Evolutionary conservation across 164 flowering plant genomes (phyloP), one percentile per base, ranked within the genome.

Genomic region (Dillenia suffruticosa): DNA sequence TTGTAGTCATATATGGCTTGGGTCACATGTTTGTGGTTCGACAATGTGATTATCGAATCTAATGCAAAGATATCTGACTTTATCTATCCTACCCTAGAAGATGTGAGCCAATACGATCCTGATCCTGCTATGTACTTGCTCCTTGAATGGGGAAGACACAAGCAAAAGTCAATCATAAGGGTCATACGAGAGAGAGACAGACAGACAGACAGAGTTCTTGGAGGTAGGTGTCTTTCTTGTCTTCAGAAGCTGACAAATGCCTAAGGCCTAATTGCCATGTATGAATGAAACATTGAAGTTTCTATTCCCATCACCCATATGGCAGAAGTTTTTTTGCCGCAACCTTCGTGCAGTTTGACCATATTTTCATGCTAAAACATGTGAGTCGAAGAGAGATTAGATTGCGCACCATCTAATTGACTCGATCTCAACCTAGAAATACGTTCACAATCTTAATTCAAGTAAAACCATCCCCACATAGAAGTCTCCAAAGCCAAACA

Each of bases 181-280:
- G 7, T 32, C 40, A 32, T 32, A 5, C 0, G 40, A 32, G 40
- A 32, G 40, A 32, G 40, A 32, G 7, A 32, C 7, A 32, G 40
- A 32, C 7, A 32, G 40, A 32, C 7, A 32, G 5, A 5, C 7
- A 19, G 64, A 69, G 71, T 76, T 69, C 59, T 32, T 54, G 57
- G 52, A 49, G 63, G 32, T 51, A 55, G 15, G 63, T 73, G 70
- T 76, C 66, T 68, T 70, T 57, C 62, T 67, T 77, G 80, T 74
- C 78, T 61, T 62, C 74, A 74, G 67, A 69, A 77, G 26, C 67
- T 71, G 76, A 77, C 77, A 74, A 72, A 16, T 48, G 59, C 71
- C 63, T 61, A 62, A 61, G 63, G 63, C 61, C 70, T 44, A 44
- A 64, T 57, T 65, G 76, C 71, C 65, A 32, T 66, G 61, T 67